A percentile compares a stretch with the other conserved stretches of the same genome.
Evolutionary conservation across 345 rosid species (phyloP).

Genomic region (Cardiospermum halicacabum): DNA sequence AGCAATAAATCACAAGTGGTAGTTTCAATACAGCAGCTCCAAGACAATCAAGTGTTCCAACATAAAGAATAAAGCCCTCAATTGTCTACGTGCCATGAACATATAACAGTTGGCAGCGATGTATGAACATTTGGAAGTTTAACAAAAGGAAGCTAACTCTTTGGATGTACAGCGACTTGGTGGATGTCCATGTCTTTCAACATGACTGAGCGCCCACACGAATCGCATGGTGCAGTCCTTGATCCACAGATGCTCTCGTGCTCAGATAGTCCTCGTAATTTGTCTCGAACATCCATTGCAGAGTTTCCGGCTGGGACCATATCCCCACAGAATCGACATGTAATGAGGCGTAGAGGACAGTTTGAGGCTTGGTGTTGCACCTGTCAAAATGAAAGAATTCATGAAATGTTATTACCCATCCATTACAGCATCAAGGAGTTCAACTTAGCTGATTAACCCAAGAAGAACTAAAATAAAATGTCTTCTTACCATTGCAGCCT

Average conservation of each 20-base stretch:
- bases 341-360: slow-evolving; percentile 64
- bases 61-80: too few species aligned
- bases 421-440: neutral
- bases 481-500: slow-evolving; percentile 75
- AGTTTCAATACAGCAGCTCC: neutral
- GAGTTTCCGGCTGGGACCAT: slow-evolving; percentile 85
- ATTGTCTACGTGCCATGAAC: too few species aligned
- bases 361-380: slow-evolving; percentile 74
- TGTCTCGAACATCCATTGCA: slow-evolving; percentile 66
- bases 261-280: slow-evolving; percentile 82
- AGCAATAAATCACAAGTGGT: neutral
- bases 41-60: neutral
- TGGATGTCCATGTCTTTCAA: slow-evolving; percentile 97
- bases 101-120: neutral
- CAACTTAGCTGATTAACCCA: neutral
- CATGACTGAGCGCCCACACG: slow-evolving; percentile 94
- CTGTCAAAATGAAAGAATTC: slow-evolving; percentile 26
- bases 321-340: slow-evolving; percentile 90
- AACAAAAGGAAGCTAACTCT: slow-evolving; percentile 31
- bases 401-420: neutral
- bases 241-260: slow-evolving; percentile 95
- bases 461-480: neutral
- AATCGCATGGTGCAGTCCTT: slow-evolving; percentile 88
- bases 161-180: slow-evolving; percentile 82
- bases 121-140: neutral